Evolutionary conservation across 1,284 basidiomycete genomes (phyloP).

Genomic region (Anthracocystis setariae): DNA sequence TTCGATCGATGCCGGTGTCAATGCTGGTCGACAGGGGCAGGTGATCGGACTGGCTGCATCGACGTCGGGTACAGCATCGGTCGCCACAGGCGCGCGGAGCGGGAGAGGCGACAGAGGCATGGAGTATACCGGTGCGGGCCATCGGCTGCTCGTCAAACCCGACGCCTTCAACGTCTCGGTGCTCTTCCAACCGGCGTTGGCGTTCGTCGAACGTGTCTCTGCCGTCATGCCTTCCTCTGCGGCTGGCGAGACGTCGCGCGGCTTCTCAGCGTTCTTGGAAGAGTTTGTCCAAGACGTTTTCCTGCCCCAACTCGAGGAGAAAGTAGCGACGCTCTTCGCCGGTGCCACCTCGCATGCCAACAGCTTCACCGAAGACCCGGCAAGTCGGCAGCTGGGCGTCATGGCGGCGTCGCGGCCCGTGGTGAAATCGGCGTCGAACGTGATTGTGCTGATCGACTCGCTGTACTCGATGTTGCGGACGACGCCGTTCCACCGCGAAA

Average conservation of each 20-base stretch:
- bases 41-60: conserved; percentile 13
- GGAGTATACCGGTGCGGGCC: conserved; percentile 72
- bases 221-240: conserved; percentile 60
- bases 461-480: conserved; percentile 89
- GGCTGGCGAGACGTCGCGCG: conserved; percentile 62
- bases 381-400: conserved; percentile 9
- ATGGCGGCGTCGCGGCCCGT: conserved; percentile 74
- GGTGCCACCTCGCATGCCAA: conserved; percentile 70
- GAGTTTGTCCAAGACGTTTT: conserved; percentile 95
- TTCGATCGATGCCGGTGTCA: conserved; percentile 27
- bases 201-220: conserved; percentile 78
- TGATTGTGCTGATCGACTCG: conserved; percentile 90
- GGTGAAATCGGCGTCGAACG: conserved; percentile 83
- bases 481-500: conserved; percentile 93
- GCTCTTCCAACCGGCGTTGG: conserved; percentile 89
- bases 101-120: conserved; percentile 3
- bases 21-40: conserved; percentile 8
- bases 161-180: conserved; percentile 95
- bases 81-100: not conserved
- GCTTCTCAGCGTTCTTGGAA: conserved; percentile 82
- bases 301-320: conserved; percentile 93
- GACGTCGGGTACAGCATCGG: not conserved
- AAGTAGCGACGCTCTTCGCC: conserved; percentile 72
- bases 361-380: conserved; percentile 72
- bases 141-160: conserved; percentile 85